Percentiles rank a stretch among this genome's conserved stretches.
Evolutionary conservation across 1,284 basidiomycete genomes (phyloP).

Genomic region (Trametes sp.): DNA sequence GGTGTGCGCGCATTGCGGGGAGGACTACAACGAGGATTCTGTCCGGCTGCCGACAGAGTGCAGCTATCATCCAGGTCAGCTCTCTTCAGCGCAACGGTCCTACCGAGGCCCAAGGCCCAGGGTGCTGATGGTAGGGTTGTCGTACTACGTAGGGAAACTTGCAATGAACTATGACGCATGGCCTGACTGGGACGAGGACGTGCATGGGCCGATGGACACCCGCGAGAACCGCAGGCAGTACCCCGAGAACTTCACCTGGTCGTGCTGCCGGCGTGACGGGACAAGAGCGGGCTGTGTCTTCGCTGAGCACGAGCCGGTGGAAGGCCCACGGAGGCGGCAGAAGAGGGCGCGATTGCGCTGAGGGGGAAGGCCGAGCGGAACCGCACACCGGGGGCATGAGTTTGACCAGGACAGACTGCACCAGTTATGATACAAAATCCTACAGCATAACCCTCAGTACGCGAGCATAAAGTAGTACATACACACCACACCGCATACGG

Average conservation of each 20-base stretch:
- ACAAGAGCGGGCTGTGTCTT: conserved; percentile 46
- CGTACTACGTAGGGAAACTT: conserved; percentile 44
- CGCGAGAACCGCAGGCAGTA: conserved; percentile 46
- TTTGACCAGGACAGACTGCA: conserved; percentile 50
- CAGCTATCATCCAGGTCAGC: conserved; percentile 32
- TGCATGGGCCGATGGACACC: conserved; percentile 56
- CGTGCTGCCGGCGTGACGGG: conserved; percentile 52
- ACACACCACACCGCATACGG: conserved; percentile 17
- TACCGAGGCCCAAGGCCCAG: too few species aligned
- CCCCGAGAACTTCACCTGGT: conserved; percentile 57
- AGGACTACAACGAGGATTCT: conserved; percentile 51
- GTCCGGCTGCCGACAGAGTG: conserved; percentile 48
- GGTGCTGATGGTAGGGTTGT: neutral
- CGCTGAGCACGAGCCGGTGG: conserved; percentile 35
- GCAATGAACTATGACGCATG: conserved; percentile 49
- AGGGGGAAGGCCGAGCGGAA: neutral
- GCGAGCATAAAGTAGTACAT: conserved; percentile 28
- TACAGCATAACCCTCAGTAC: conserved; percentile 28
- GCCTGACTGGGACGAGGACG: conserved; percentile 54
- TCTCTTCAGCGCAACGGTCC: too few species aligned
- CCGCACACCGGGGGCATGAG: neutral
- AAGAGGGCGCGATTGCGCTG: conserved; percentile 12
- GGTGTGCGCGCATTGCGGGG: conserved; percentile 51
- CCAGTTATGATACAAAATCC: conserved; percentile 30
- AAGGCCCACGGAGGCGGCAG: neutral